Evolutionary conservation across 495 filamentous ascomycete species (phyloP).

Genomic region (Chaetomium tenue): DNA sequence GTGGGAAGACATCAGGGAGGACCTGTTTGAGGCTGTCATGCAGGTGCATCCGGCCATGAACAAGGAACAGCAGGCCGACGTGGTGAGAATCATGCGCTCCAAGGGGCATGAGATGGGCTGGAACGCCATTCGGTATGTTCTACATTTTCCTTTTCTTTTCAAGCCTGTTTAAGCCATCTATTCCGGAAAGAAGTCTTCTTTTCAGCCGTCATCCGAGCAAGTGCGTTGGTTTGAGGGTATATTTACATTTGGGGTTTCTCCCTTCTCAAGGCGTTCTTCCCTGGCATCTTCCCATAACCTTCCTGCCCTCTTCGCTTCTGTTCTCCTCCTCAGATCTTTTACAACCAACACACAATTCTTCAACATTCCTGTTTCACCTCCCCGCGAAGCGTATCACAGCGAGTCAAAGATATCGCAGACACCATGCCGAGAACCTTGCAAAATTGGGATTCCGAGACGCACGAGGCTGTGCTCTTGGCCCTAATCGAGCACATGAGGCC

Average conservation of each 20-base stretch:
- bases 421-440: slow-evolving; percentile 17
- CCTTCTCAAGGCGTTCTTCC: slow-evolving; percentile 4
- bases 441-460: slow-evolving; percentile 29
- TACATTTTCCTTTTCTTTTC: background rate
- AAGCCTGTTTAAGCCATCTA: background rate
- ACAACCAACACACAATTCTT: background rate
- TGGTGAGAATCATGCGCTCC: slow-evolving; percentile 28
- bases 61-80: slow-evolving; percentile 34
- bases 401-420: background rate
- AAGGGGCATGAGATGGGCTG: slow-evolving; percentile 33
- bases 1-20: slow-evolving; percentile 35
- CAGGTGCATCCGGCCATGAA: slow-evolving; percentile 21
- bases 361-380: background rate
- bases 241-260: slow-evolving; percentile 10
- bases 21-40: slow-evolving; percentile 34
- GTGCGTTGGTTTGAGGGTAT: background rate
- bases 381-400: background rate
- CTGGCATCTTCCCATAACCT: background rate
- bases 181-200: background rate
- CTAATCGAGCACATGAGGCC: slow-evolving; percentile 28
- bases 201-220: background rate
- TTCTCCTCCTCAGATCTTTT: background rate
- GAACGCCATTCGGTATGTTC: slow-evolving; percentile 42
- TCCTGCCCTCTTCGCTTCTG: slow-evolving; percentile 3
- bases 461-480: slow-evolving; percentile 31